Evolutionary conservation across 257 asterid genomes (phyloP), one percentile per base, ranked within the genome.

Genomic region (Jacaranda copaia): DNA sequence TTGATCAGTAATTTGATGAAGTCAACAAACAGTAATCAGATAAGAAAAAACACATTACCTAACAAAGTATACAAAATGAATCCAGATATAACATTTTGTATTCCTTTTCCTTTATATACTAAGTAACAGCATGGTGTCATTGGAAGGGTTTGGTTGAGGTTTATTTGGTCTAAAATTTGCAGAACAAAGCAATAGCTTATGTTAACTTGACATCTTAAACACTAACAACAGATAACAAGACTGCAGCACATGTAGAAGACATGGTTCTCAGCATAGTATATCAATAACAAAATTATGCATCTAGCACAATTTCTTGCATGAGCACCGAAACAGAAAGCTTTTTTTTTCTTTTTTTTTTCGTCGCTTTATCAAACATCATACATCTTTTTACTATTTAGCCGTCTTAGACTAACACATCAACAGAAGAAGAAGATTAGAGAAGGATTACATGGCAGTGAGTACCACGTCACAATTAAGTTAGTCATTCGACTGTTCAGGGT

Each of bases 1-100:
- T 56, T 45, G 9, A 70, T 73, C 76, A 85, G 81, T 32, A 74
- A 72, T 68, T 45, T 55, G 53, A 58, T 16, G 72, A 57, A 68
- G 35, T 32, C 75, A 70, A 63, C 68, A 74, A 73, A 80, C 45
- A 73, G 72, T 62, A 59, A 57, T 63, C 40, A 12, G 36, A 73
- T 61, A 55, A 38, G 53, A 53, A 36, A 62, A 35, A 55, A 59
- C 12, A 12, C 57, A 62, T 63, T 67, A 38, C 55, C 57, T n/a
- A 42, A 39, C 68, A 58, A 68, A 62, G 70, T 18, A 57, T 25
- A 55, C 73, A 60, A 38, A 13, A 14, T 36, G 67, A 16, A 46
- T 60, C 79, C 76, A 18, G 77, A 73, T 55, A 12, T 39, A 43
- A 25, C 10, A 74, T 39, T 70, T 42, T 58, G 32, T 71, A 11